Conservation (phyloP, 2,329 filamentous ascomycete genomes). For the Cercospora janseana region DNA sequence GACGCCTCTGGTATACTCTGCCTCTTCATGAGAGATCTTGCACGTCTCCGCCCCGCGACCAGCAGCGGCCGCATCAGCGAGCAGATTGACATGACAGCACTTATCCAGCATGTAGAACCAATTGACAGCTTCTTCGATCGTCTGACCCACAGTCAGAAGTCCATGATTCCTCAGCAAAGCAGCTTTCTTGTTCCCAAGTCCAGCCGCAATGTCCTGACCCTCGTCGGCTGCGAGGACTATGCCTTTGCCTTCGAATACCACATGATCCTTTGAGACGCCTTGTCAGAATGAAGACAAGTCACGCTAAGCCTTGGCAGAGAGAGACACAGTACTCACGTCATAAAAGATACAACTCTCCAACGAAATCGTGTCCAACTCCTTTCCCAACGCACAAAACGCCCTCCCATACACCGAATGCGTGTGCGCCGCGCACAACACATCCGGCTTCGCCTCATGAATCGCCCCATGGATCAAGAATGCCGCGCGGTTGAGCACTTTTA, state of each 20-base stretch:
- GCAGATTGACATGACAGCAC: slow-evolving; percentile 38
- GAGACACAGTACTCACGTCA: slow-evolving; percentile 9
- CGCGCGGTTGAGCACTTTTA: slow-evolving; percentile 39
- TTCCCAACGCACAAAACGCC: slow-evolving; percentile 40
- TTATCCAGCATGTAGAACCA: slow-evolving; percentile 41
- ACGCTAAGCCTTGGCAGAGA: too few relatives aligned
- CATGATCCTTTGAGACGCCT: slow-evolving; percentile 26
- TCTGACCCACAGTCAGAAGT: slow-evolving; percentile 42
- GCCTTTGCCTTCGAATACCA: slow-evolving; percentile 43
- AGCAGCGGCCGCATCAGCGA: slow-evolving; percentile 57
- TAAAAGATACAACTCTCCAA: slow-evolving; percentile 44
- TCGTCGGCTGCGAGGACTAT: slow-evolving; percentile 46
- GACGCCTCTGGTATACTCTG: slow-evolving; percentile 45
- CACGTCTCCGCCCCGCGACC: slow-evolving; percentile 62
- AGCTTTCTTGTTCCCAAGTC: slow-evolving; percentile 39
- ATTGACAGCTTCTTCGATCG: slow-evolving; percentile 41
- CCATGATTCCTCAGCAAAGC: slow-evolving; percentile 43
- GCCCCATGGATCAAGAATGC: slow-evolving; percentile 43
- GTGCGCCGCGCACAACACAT: slow-evolving; percentile 42
- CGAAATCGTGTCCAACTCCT: slow-evolving; percentile 41
- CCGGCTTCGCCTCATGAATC: slow-evolving; percentile 39
- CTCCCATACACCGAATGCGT: slow-evolving; percentile 40
- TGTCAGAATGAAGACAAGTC: slow-evolving; percentile 4
- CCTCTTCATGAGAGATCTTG: slow-evolving; percentile 66
- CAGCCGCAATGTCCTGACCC: slow-evolving; percentile 41